Evolutionary conservation across 768 basidiomycete species (phyloP).

Genomic region (Macrocybe gigantea): DNA sequence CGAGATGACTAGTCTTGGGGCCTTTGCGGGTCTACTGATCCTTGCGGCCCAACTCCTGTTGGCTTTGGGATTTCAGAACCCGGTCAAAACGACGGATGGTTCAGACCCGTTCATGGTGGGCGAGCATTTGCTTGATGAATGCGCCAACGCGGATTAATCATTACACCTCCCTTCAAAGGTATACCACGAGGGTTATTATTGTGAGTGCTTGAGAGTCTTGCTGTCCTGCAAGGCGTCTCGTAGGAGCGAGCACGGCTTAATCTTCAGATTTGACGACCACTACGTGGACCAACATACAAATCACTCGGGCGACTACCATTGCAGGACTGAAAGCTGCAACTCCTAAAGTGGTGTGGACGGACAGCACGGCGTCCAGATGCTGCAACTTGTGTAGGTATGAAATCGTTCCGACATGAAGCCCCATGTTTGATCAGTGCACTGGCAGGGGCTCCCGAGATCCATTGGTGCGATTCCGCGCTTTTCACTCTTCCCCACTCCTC

Average conservation of each 20-base stretch:
- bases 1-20: no score
- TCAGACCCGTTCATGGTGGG: slow-evolving; percentile 25
- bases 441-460: slow-evolving; percentile 27
- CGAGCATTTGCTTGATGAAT: no score
- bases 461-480: slow-evolving; percentile 12
- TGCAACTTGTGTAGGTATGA: slow-evolving; percentile 21
- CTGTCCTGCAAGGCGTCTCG: no score
- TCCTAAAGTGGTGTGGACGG: slow-evolving; percentile 24
- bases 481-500: no score
- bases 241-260: background rate
- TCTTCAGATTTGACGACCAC: slow-evolving; percentile 20
- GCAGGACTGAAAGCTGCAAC: slow-evolving; percentile 28
- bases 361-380: slow-evolving; percentile 21
- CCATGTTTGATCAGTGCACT: background rate
- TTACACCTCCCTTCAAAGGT: background rate
- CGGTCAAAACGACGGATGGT: slow-evolving; percentile 19
- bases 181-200: slow-evolving; percentile 24
- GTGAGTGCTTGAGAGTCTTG: slow-evolving; percentile 3
- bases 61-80: slow-evolving; percentile 17
- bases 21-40: slow-evolving; percentile 3
- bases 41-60: slow-evolving; percentile 6
- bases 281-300: slow-evolving; percentile 24
- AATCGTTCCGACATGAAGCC: background rate
- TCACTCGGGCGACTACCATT: slow-evolving; percentile 22
- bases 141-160: no score